Evolutionary conservation across 1,139 yeast species (phyloP).

Genomic region (Diutina catenulata): DNA sequence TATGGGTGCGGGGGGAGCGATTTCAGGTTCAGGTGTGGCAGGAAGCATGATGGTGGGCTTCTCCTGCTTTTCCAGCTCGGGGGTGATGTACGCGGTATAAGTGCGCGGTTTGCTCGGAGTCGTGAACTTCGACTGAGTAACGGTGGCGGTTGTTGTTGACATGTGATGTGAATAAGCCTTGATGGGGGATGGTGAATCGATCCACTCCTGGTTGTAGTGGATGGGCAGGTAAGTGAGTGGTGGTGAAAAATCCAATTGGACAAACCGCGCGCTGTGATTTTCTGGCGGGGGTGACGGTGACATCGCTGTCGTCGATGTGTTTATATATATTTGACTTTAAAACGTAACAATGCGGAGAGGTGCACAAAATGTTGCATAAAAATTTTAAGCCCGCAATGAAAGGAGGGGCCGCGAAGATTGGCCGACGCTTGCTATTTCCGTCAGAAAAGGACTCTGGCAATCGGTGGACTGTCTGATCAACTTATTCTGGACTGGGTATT

Average conservation of each 20-base stretch:
- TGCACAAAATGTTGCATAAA: not conserved
- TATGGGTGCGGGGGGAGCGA: not conserved
- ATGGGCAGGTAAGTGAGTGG: constrained; percentile 4
- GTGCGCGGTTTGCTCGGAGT: constrained; percentile 1
- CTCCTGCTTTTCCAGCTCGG: constrained; percentile 1
- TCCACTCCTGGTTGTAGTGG: constrained; percentile 5
- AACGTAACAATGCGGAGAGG: constrained; percentile 2
- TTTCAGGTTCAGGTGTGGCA: constrained; percentile 1
- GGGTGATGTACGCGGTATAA: constrained; percentile 4
- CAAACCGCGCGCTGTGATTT: no score
- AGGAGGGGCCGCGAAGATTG: not conserved
- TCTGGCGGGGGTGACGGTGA: constrained; percentile 3
- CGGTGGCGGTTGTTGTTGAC: constrained; percentile 1
- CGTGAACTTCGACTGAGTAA: not conserved
- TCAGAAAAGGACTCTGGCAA: no score
- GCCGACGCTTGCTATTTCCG: no score
- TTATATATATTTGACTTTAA: constrained; percentile 2
- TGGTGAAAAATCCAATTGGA: not conserved
- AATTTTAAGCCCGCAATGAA: not conserved
- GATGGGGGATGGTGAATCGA: constrained; percentile 3
- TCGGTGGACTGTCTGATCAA: no score
- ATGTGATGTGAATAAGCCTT: no score
- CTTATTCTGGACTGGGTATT: no score
- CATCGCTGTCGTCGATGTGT: not conserved
- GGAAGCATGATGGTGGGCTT: not conserved